Evolutionary conservation across 2,329 filamentous ascomycete genomes (phyloP), one percentile per base, ranked within the genome.

Genomic region (Sordariomycetes sp.): DNA sequence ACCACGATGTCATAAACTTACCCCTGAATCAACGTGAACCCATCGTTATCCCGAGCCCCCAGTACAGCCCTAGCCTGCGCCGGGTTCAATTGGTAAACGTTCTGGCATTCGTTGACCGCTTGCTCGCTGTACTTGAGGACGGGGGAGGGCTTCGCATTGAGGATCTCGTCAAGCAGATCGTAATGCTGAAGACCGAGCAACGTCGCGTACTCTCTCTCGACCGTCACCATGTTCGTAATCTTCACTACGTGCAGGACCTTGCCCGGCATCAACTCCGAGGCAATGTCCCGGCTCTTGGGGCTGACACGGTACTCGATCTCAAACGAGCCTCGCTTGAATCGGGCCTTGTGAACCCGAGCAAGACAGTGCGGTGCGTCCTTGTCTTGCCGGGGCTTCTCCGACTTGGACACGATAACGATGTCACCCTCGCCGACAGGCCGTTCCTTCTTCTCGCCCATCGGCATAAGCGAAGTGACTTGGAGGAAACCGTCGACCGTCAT

Each of bases 11-110:
- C 20, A 17, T 3, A 28, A 54, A 65, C 75, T 67, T 76, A 85
- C 82, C 87, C 94, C 72, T 99, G 94, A 63, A 99, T 90, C 60
- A 99, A 76, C 2, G 94, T 97, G 66, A 99, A 99, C 0, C 90
- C 95, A 70, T 97, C 94, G 63, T 99, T 99, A 65, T 95, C 91
- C 58, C 91, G 81, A 13, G 91, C 92, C 56, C 92, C 95, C 61
- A 94, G 82, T 60, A 99, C 89, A 8, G 94, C 94, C 69, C 89
- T 88, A 3, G 92, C 90, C 67, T 99, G 94, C 6, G 90, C 94
- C 50, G 77, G 76, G 67, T 99, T 99, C 58, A 99, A 81, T 24
- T 82, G 80, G 72, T 96, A 97, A 59, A 86, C 91, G 25, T 80
- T 74, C 69, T 87, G 85, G 39, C 89, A 78, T 8, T 81, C 78